phyloP scores from a whole-genome alignment of 73 alveolate species.

The Uronychia setigera region DNA sequence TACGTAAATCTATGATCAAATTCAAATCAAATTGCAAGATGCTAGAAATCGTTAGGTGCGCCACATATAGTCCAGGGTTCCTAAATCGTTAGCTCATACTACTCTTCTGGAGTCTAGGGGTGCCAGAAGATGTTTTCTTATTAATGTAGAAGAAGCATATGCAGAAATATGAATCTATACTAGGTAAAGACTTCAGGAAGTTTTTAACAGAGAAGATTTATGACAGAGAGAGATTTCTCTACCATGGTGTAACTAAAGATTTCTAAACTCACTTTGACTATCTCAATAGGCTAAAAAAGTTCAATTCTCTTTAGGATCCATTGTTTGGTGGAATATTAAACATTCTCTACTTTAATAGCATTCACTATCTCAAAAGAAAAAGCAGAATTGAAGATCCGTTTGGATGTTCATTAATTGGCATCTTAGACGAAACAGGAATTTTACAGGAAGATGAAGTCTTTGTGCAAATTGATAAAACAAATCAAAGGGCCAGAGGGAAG shows the following conservation, averaged over 20 bases:
- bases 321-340: slow-evolving; percentile 43
- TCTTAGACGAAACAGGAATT: slow-evolving; percentile 71
- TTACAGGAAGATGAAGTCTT: slow-evolving; percentile 70
- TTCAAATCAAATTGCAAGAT: slow-evolving; percentile 7
- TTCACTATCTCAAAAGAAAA: slow-evolving; percentile 54
- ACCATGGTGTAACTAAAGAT: not conserved
- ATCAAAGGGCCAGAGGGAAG: not conserved
- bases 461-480: slow-evolving; percentile 33
- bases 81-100: slow-evolving; percentile 41
- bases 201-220: not conserved
- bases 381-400: slow-evolving; percentile 64
- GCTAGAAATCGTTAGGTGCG: slow-evolving; percentile 34
- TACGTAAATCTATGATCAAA: slow-evolving; percentile 29
- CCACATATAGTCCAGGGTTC: slow-evolving; percentile 13
- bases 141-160: slow-evolving; percentile 9
- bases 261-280: not conserved
- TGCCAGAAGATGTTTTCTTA: slow-evolving; percentile 19
- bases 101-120: slow-evolving; percentile 24
- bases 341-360: slow-evolving; percentile 11
- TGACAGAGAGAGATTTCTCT: not conserved
- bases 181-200: not conserved
- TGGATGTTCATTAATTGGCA: slow-evolving; percentile 77
- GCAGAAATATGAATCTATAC: not conserved
- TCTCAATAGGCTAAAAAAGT: not conserved
- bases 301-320: slow-evolving; percentile 41